Base-by-base conservation (phyloP, 2,329 filamentous ascomycete genomes). In the Fusarium cyanostomum region DNA sequence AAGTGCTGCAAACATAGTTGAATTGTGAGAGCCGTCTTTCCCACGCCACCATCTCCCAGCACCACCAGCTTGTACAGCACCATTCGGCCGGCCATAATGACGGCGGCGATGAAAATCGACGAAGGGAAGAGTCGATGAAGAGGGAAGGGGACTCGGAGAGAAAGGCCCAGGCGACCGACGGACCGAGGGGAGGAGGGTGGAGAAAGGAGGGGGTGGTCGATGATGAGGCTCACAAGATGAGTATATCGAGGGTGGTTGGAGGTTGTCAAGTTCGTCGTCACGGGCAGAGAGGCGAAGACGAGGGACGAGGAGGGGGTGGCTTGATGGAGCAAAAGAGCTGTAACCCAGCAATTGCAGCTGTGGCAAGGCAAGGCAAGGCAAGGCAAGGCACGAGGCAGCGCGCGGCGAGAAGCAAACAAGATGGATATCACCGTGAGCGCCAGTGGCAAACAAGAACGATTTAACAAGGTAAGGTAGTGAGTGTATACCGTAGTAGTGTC, bases 1-100 rank as follows among this genome's bases (percentile, higher is more conserved):
- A 99, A 99, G 80, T 99, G 95, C 79, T 98, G 96, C 74, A 98
- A 82, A 78, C 95, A 98, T 72, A 99, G 85, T 88, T 99, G 93
- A 75, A 97, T 97, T 56, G 93, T 97, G 75, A 97, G 83, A 73
- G 93, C 93, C 48, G 93, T 97, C 81, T 97, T 97, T 71, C 93
- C 93, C 62, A 97, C 93, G 79, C 93, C 93, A 81, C 93, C 93
- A 77, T 97, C 93, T 72, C 93, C 94, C 66, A 97, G 83, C 80
- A 97, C 93, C 86, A 97, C 93, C 85, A 97, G 81, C 81, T 96
- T 96, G 84, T 97, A 96, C 77, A 96, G 82, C 75, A 93, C 94
- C 92, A 96, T 96, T 84, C 94, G 94, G 74, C 91, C 91, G 81
- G 92, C 89, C 92, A 95, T 95, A 77, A 68, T 74, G 71, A 74